A percentile compares a stretch with the other conserved stretches of the same genome.
Conservation (phyloP, 805 yeast species). For the Sugiyamaella smithiae region DNA sequence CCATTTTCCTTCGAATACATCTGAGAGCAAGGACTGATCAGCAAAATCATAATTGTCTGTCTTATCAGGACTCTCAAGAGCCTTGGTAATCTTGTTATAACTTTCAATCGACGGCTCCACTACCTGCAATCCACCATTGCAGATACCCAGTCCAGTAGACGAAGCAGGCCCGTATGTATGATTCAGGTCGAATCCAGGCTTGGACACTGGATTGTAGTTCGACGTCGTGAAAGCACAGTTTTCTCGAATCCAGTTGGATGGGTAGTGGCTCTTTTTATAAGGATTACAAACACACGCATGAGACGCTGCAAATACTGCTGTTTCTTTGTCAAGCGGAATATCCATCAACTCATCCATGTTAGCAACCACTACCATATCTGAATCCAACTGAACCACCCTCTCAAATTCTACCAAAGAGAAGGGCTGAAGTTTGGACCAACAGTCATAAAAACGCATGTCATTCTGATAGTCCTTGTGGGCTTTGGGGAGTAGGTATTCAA, state of each 20-base stretch:
- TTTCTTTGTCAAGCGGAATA: slow-evolving; percentile 37
- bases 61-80: slow-evolving; percentile 39
- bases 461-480: slow-evolving; percentile 44
- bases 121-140: slow-evolving; percentile 60
- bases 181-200: slow-evolving; percentile 6
- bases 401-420: slow-evolving; percentile 50
- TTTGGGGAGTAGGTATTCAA: slow-evolving; percentile 45
- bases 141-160: slow-evolving; percentile 43
- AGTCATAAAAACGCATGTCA: slow-evolving; percentile 56
- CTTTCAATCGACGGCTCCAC: slow-evolving; percentile 42
- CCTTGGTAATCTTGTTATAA: slow-evolving; percentile 42
- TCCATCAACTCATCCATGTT: slow-evolving; percentile 63
- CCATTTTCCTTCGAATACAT: slow-evolving; percentile 52
- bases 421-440: slow-evolving; percentile 61
- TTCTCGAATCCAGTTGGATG: slow-evolving; percentile 48
- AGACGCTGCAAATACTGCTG: slow-evolving; percentile 50
- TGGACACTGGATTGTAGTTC: slow-evolving; percentile 13
- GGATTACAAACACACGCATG: slow-evolving; percentile 67
- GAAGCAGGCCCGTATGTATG: slow-evolving; percentile 43
- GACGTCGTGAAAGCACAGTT: slow-evolving; percentile 55
- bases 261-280: slow-evolving; percentile 49
- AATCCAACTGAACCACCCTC: slow-evolving; percentile 54
- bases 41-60: slow-evolving; percentile 51
- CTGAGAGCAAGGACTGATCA: slow-evolving; percentile 56
- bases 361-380: slow-evolving; percentile 55